These are phyloP conservation scores for Aeschynomene evenia DNA, from an alignment of 306 rosid genomes.

Conservation along the genomic window DNA sequence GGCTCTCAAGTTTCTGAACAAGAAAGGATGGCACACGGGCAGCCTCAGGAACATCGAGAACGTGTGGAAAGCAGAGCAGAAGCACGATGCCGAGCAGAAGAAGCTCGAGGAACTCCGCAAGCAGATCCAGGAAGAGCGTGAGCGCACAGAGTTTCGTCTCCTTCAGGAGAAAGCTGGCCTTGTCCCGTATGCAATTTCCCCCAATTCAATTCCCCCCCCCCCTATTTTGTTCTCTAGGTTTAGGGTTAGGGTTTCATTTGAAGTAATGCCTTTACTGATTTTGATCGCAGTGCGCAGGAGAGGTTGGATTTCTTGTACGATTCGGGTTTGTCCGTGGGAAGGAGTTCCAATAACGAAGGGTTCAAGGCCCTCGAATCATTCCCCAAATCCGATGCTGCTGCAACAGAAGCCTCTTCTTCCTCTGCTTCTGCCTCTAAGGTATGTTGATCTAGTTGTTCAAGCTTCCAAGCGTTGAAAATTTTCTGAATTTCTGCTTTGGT, in stretches of 20 bases:
- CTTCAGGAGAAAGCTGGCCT: slow-evolving; percentile 97
- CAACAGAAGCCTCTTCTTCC: slow-evolving; percentile 44
- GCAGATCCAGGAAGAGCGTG: slow-evolving; percentile 84
- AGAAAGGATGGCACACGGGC: slow-evolving; percentile 99
- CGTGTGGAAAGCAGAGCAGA: slow-evolving; percentile 98
- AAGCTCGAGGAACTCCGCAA: slow-evolving; percentile 93
- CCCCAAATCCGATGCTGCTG: slow-evolving; percentile 45
- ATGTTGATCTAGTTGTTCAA: not conserved
- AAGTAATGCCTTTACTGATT: not conserved
- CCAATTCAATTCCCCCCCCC: not conserved
- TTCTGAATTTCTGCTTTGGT: no score
- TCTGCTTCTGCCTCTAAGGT: slow-evolving; percentile 53
- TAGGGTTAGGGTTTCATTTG: slow-evolving; percentile 16
- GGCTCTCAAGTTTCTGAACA: slow-evolving; percentile 93
- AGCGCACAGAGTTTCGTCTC: slow-evolving; percentile 81
- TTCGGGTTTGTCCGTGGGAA: slow-evolving; percentile 88
- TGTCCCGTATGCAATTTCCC: slow-evolving; percentile 57
- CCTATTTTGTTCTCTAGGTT: not conserved
- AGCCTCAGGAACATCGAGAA: slow-evolving; percentile 89
- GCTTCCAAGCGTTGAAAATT: not conserved
- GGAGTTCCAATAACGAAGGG: slow-evolving; percentile 57
- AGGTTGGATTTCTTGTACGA: slow-evolving; percentile 88
- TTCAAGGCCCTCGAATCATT: slow-evolving; percentile 72
- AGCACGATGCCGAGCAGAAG: slow-evolving; percentile 83
- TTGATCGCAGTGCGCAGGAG: slow-evolving; percentile 70